phyloP scores from a whole-genome alignment of 192 early-diverging fungal species.

The Lobosporangium transversale region DNA sequence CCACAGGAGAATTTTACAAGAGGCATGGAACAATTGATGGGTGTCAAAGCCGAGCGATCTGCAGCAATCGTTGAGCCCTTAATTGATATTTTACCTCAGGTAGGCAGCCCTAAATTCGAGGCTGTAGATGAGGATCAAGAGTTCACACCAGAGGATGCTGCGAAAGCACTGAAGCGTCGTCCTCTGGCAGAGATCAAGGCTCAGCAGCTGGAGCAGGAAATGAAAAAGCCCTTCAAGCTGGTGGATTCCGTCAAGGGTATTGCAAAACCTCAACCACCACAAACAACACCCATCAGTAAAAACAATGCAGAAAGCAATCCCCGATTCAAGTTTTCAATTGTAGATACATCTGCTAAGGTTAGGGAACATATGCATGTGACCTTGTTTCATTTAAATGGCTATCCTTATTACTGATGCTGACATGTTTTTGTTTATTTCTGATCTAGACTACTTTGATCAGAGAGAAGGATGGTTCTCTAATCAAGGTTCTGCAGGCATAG shows the following conservation, averaged over 20 bases:
- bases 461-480: constrained; percentile 38
- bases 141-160: constrained; percentile 83
- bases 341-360: constrained; percentile 50
- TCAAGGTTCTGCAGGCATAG: constrained; percentile 27
- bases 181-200: constrained; percentile 57
- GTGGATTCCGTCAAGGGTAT: constrained; percentile 38
- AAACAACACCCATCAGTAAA: constrained; percentile 14
- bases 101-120: constrained; percentile 81
- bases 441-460: constrained; percentile 35
- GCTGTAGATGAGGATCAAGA: constrained; percentile 81
- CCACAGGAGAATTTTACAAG: constrained; percentile 75
- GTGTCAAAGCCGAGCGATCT: constrained; percentile 53
- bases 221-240: constrained; percentile 35
- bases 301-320: constrained; percentile 27
- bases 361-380: not conserved
- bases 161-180: constrained; percentile 78
- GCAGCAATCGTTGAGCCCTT: constrained; percentile 61
- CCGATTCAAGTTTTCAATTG: constrained; percentile 57
- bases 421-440: not conserved
- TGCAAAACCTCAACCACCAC: constrained; percentile 18
- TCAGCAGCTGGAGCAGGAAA: constrained; percentile 29
- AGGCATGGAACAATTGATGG: constrained; percentile 89
- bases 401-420: not conserved
- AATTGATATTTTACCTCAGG: constrained; percentile 62
- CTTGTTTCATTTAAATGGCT: no score